A percentile compares a stretch with the other conserved stretches of the same genome.
These are phyloP conservation scores for Juglanconis juglandina DNA, from an alignment of 2,329 filamentous ascomycete species.

Conservation along the genomic window DNA sequence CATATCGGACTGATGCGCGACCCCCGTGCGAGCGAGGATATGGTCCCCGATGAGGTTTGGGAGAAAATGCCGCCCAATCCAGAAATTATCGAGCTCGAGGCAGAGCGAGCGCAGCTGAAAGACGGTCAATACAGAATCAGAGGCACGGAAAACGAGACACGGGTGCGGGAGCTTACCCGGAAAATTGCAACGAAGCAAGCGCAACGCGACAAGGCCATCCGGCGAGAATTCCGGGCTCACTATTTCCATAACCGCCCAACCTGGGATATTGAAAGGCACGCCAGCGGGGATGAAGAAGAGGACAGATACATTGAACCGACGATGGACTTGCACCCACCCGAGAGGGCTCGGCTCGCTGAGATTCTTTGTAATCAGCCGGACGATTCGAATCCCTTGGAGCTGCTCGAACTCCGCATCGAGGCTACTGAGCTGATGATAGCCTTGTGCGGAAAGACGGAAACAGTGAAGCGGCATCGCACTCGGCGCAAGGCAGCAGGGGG, in stretches of 20 bases:
- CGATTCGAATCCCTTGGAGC: background rate
- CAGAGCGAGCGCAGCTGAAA: slow-evolving; percentile 22
- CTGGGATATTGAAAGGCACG: too few species aligned
- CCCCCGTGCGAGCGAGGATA: slow-evolving; percentile 25
- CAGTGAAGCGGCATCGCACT: slow-evolving; percentile 3
- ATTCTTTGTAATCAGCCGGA: slow-evolving; percentile 11
- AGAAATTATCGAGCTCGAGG: slow-evolving; percentile 25
- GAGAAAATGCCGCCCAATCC: slow-evolving; percentile 22
- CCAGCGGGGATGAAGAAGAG: slow-evolving; percentile 20
- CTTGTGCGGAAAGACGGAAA: slow-evolving; percentile 15
- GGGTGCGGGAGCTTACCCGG: slow-evolving; percentile 23
- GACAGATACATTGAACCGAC: slow-evolving; percentile 10
- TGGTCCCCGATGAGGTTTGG: slow-evolving; percentile 28
- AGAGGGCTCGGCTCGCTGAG: slow-evolving; percentile 7
- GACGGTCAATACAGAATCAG: slow-evolving; percentile 24
- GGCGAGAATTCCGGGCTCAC: slow-evolving; percentile 25
- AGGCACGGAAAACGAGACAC: slow-evolving; percentile 20
- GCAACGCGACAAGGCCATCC: slow-evolving; percentile 17
- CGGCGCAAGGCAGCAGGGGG: background rate
- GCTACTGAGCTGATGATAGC: slow-evolving; percentile 3
- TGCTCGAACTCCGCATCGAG: slow-evolving; percentile 1
- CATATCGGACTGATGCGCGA: slow-evolving; percentile 27
- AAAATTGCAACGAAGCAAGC: slow-evolving; percentile 22
- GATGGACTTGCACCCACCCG: slow-evolving; percentile 14
- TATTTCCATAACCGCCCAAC: too few species aligned